phyloP scores from a whole-genome alignment of 2,329 filamentous ascomycete species.

The Paraphaeosphaeria minitans region DNA sequence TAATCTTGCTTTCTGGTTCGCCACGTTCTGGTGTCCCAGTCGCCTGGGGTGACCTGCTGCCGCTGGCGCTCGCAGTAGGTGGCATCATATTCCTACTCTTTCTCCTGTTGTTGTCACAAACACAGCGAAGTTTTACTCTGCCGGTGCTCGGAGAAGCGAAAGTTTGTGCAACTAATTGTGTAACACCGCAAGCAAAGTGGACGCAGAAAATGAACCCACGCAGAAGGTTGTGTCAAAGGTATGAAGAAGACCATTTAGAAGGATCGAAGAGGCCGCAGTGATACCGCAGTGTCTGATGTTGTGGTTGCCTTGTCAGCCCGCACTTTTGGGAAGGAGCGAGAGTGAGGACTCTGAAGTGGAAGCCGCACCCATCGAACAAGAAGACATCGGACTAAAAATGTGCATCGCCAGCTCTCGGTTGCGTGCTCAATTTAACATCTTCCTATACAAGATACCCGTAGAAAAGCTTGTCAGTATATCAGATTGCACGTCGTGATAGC shows the following conservation, averaged over 20 bases:
- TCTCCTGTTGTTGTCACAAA: background rate
- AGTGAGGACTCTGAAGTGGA: background rate
- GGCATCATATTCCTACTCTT: background rate
- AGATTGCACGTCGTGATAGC: background rate
- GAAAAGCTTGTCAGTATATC: too few relatives aligned
- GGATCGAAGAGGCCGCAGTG: background rate
- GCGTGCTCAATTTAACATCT: background rate
- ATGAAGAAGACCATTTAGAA: background rate
- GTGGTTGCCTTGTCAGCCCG: conserved; percentile 1
- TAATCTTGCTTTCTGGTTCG: background rate
- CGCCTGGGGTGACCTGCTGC: background rate
- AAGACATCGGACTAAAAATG: background rate
- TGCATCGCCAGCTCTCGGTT: background rate
- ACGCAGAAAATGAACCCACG: background rate
- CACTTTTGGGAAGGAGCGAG: conserved; percentile 4
- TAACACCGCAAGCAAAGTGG: background rate
- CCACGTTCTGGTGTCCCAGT: background rate
- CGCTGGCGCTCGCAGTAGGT: background rate
- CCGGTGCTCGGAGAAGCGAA: background rate
- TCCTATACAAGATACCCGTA: too few relatives aligned
- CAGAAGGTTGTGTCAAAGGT: background rate
- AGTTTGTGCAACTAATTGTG: background rate
- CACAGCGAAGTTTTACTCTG: background rate
- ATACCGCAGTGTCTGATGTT: conserved; percentile 1
- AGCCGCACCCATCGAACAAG: background rate